Conservation (phyloP, 768 basidiomycete species). For the Agrocybe praecox region DNA sequence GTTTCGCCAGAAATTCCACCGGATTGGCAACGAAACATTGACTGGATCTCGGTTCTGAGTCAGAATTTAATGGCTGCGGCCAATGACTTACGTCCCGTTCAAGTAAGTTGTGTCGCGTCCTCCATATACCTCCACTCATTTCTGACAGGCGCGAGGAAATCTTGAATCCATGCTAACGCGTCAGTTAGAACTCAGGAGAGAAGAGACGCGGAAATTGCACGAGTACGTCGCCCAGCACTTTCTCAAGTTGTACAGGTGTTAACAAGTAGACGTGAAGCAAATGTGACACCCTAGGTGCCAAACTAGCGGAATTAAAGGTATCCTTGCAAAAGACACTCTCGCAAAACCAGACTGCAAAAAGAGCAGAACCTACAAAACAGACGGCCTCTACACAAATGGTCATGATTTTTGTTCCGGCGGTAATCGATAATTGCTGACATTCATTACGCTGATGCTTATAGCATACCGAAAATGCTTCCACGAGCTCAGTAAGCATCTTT, state of each 20-base stretch:
- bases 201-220: conserved; percentile 73
- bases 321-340: conserved; percentile 23
- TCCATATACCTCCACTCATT: neutral
- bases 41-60: conserved; percentile 80
- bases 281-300: conserved; percentile 71
- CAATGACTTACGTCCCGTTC: conserved; percentile 87
- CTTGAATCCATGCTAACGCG: conserved; percentile 82
- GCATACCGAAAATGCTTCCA: too few species aligned
- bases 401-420: neutral
- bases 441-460: too few species aligned
- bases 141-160: conserved; percentile 70
- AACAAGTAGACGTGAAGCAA: conserved; percentile 42
- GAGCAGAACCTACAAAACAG: neutral
- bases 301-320: conserved; percentile 56
- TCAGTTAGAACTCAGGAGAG: conserved; percentile 72
- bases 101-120: conserved; percentile 44
- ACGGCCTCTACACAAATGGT: neutral
- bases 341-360: conserved; percentile 8
- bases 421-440: neutral
- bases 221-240: conserved; percentile 44
- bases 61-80: conserved; percentile 91
- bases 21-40: conserved; percentile 75
- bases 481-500: too few species aligned
- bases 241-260: neutral
- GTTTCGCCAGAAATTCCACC: conserved; percentile 48